Percentiles rank a stretch among this genome's conserved stretches.
Evolutionary conservation across 2,329 filamentous ascomycete species (phyloP).

Genomic region (Apiospora aurea): DNA sequence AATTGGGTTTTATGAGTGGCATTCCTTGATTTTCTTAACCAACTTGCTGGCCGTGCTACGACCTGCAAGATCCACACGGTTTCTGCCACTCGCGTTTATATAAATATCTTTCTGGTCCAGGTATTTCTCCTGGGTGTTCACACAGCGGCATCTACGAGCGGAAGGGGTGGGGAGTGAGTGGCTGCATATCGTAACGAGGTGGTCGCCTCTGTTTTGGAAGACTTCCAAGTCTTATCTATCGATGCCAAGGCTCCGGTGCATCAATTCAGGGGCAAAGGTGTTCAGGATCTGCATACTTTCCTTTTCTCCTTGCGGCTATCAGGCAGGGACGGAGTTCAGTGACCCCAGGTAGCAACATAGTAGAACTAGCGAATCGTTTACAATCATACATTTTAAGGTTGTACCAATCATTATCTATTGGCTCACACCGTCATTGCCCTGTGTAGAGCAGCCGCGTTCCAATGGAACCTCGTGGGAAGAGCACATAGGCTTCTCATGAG

Average conservation of each 20-base stretch:
- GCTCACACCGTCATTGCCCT: not conserved
- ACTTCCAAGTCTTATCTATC: conserved; percentile 7
- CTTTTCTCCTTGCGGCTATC: conserved; percentile 12
- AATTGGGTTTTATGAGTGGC: conserved; percentile 21
- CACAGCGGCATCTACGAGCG: conserved; percentile 8
- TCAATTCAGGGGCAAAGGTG: conserved; percentile 19
- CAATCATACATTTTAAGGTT: not conserved
- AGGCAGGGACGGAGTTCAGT: conserved; percentile 16
- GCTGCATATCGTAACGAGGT: not conserved
- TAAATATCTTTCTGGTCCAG: conserved; percentile 7
- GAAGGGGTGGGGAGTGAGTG: conserved; percentile 4
- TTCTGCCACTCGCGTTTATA: conserved; percentile 4
- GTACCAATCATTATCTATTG: not conserved
- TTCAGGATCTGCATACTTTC: conserved; percentile 17
- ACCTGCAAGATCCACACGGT: not conserved
- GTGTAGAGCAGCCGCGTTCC: not conserved
- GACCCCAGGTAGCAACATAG: conserved; percentile 19
- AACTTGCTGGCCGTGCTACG: not conserved
- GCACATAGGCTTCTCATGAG: too few species aligned
- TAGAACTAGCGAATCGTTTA: conserved; percentile 18
- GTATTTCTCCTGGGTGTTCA: not conserved
- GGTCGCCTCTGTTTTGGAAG: conserved; percentile 10
- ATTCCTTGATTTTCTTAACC: conserved; percentile 11
- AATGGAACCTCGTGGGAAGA: not conserved
- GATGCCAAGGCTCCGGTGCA: conserved; percentile 8